Evolutionary conservation across 2,329 filamentous ascomycete species (phyloP).

Genomic region (Monilinia fructigena): DNA sequence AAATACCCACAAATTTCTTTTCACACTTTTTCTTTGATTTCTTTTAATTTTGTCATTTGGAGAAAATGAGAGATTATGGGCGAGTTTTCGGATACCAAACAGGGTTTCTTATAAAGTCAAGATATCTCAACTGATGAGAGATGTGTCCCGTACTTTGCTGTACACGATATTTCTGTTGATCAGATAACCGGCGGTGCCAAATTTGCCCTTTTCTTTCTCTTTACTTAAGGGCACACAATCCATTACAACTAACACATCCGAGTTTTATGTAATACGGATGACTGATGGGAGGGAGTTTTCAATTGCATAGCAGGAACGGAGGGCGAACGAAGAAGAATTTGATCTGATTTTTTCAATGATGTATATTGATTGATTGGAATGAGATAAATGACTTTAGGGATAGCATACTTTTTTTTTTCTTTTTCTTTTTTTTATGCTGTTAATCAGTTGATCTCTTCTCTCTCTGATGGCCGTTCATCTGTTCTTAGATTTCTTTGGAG

Average conservation of each 20-base stretch:
- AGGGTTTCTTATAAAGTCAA: slow-evolving; percentile 19
- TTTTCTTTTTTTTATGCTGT: neutral
- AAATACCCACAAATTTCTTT: slow-evolving; percentile 18
- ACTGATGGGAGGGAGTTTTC: slow-evolving; percentile 1
- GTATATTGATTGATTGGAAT: slow-evolving; percentile 10
- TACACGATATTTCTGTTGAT: slow-evolving; percentile 7
- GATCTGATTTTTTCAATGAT: slow-evolving; percentile 6
- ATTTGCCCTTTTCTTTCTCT: neutral
- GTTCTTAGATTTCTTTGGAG: neutral
- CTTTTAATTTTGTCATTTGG: neutral
- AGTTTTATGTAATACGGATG: slow-evolving; percentile 7
- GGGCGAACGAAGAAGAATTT: neutral
- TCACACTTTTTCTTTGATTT: slow-evolving; percentile 4
- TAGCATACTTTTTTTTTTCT: neutral
- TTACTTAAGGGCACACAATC: slow-evolving; percentile 1
- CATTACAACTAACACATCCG: neutral
- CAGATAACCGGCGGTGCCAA: neutral
- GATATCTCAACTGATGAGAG: slow-evolving; percentile 7
- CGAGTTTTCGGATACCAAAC: slow-evolving; percentile 4
- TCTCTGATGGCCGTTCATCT: neutral
- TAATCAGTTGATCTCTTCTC: slow-evolving; percentile 1
- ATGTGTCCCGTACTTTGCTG: slow-evolving; percentile 3
- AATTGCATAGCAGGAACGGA: slow-evolving; percentile 4
- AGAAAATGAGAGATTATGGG: neutral
- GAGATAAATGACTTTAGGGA: slow-evolving; percentile 3